Evolutionary conservation across 2,329 filamentous ascomycete genomes (phyloP).

Genomic region (Aspergillus aculeatinus): DNA sequence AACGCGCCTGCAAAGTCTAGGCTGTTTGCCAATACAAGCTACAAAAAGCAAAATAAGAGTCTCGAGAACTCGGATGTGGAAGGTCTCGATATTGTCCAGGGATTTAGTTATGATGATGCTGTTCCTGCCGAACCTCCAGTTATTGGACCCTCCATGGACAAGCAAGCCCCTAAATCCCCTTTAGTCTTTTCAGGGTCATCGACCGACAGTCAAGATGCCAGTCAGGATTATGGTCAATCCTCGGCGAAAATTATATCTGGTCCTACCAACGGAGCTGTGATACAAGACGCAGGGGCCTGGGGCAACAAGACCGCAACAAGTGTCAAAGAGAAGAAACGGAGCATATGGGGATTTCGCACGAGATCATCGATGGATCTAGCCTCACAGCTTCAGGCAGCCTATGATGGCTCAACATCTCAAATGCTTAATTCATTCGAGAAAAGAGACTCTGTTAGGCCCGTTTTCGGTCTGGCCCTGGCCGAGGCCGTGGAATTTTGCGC

Average conservation of each 20-base stretch:
- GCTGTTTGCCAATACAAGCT: constrained; percentile 21
- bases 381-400: constrained; percentile 34
- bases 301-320: constrained; percentile 67
- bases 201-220: constrained; percentile 30
- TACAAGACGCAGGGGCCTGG: constrained; percentile 80
- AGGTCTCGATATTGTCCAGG: constrained; percentile 41
- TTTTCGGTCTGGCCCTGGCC: constrained; percentile 80
- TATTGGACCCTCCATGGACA: constrained; percentile 44
- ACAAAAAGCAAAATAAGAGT: constrained; percentile 32
- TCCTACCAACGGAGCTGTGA: constrained; percentile 79
- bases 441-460: constrained; percentile 62
- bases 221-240: constrained; percentile 27
- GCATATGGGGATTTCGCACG: constrained; percentile 64
- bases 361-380: constrained; percentile 68
- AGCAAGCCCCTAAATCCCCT: constrained; percentile 34
- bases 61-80: constrained; percentile 43
- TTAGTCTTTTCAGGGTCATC: constrained; percentile 31
- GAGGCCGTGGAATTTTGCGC: constrained; percentile 83
- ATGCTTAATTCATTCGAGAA: constrained; percentile 50
- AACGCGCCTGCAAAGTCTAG: constrained; percentile 26
- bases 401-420: constrained; percentile 46
- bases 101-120: constrained; percentile 58
- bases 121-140: constrained; percentile 58
- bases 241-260: constrained; percentile 67
- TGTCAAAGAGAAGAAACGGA: constrained; percentile 79